A percentile compares a stretch with the other conserved stretches of the same genome.
These are phyloP conservation scores for Trametes hirsuta DNA, from an alignment of 1,284 basidiomycete species.

Conservation along the genomic window DNA sequence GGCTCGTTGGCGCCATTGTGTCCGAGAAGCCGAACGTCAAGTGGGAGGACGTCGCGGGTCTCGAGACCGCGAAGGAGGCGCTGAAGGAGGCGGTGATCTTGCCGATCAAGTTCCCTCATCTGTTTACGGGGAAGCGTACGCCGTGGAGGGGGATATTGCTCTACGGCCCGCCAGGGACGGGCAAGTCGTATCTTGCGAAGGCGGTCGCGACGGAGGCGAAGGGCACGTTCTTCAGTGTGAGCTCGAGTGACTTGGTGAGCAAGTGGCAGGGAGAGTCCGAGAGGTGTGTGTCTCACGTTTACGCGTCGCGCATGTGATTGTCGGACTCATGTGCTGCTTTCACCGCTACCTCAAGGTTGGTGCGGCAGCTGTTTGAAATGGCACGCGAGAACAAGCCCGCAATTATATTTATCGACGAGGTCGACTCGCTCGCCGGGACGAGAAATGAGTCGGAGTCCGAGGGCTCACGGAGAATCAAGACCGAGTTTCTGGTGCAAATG, in stretches of 20 bases:
- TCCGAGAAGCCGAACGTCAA: constrained; percentile 95
- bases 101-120: constrained; percentile 97
- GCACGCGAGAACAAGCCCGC: constrained; percentile 96
- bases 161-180: constrained; percentile 96
- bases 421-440: constrained; percentile 95
- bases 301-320: neutral
- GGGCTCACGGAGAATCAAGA: constrained; percentile 96
- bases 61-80: constrained; percentile 93
- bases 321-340: constrained; percentile 3
- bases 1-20: constrained; percentile 87
- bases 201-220: constrained; percentile 99
- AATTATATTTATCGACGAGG: constrained; percentile 99
- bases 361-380: constrained; percentile 96
- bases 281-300: constrained; percentile 56
- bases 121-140: constrained; percentile 97
- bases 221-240: constrained; percentile 98
- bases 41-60: constrained; percentile 98
- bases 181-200: constrained; percentile 95
- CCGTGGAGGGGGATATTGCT: constrained; percentile 96
- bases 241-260: constrained; percentile 93
- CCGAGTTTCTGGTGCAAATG: constrained; percentile 98
- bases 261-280: constrained; percentile 99
- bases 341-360: constrained; percentile 60
- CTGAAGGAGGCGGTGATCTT: constrained; percentile 98
- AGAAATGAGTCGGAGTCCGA: constrained; percentile 97